Percentiles rank a stretch among this genome's conserved stretches.
Evolutionary conservation across 2,329 filamentous ascomycete genomes (phyloP).

Genomic region (Berkeleyomyces basicola): DNA sequence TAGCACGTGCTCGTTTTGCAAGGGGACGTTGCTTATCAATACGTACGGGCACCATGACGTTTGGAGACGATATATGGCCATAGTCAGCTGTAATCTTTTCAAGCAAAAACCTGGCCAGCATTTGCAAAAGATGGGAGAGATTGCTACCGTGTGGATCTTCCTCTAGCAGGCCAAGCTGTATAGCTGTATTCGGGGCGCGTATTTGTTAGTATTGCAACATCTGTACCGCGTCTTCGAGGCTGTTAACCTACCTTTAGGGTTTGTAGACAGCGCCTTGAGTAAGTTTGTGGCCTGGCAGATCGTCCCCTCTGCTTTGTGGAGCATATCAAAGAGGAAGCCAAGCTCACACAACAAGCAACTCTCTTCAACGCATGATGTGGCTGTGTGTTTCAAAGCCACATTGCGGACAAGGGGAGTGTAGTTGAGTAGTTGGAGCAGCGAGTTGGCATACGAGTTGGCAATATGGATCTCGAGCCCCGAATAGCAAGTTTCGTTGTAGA

Average conservation of each 20-base stretch:
- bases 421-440: conserved; percentile 76
- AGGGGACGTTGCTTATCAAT: neutral
- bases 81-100: conserved; percentile 68
- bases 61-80: conserved; percentile 39
- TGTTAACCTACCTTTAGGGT: conserved; percentile 47
- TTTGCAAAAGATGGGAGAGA: conserved; percentile 54
- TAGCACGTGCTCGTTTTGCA: neutral
- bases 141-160: conserved; percentile 62
- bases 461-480: conserved; percentile 94
- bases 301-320: conserved; percentile 83
- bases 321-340: conserved; percentile 93
- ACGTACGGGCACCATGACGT: conserved; percentile 51
- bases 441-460: conserved; percentile 88
- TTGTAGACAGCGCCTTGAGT: conserved; percentile 71
- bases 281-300: conserved; percentile 96
- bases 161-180: conserved; percentile 66
- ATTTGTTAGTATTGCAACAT: neutral
- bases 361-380: conserved; percentile 67
- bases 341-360: conserved; percentile 83
- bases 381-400: conserved; percentile 72
- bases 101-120: conserved; percentile 69
- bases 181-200: conserved; percentile 18
- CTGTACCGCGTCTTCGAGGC: neutral
- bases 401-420: conserved; percentile 84
- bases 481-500: conserved; percentile 84